Conservation (phyloP, 805 yeast species). For the Yarrowia keelungensis region DNA sequence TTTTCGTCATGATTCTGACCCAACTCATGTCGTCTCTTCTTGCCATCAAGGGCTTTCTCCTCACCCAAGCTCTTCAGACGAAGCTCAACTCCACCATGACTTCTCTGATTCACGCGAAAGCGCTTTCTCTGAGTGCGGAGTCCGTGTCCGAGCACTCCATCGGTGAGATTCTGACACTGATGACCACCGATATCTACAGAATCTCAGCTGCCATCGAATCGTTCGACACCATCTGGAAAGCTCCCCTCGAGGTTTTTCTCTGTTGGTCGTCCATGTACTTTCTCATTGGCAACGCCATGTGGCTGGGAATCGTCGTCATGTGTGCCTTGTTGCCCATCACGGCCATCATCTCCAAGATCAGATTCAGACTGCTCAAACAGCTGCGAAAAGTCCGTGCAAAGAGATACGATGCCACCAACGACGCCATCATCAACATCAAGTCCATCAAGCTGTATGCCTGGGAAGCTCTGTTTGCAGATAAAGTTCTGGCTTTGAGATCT, state of each 20-base stretch:
- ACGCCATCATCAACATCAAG: constrained; percentile 85
- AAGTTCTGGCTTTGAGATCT: constrained; percentile 81
- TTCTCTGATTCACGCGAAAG: constrained; percentile 72
- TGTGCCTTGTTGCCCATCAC: constrained; percentile 80
- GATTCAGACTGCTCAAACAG: constrained; percentile 50
- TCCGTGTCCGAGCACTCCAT: constrained; percentile 72
- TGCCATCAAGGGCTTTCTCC: constrained; percentile 78
- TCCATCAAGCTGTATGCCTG: constrained; percentile 93
- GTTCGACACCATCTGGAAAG: constrained; percentile 86
- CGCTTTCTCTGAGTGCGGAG: constrained; percentile 70
- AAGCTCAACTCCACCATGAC: constrained; percentile 63
- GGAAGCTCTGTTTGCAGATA: constrained; percentile 84
- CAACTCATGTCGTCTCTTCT: constrained; percentile 75
- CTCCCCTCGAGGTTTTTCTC: constrained; percentile 84
- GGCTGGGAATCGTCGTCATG: constrained; percentile 87
- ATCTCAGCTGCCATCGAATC: constrained; percentile 81
- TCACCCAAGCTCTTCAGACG: constrained; percentile 78
- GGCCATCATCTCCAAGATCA: constrained; percentile 67
- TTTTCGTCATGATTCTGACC: constrained; percentile 73
- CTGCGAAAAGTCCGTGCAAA: constrained; percentile 92
- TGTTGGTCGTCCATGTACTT: constrained; percentile 77
- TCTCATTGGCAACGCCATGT: constrained; percentile 83
- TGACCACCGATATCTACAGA: constrained; percentile 93
- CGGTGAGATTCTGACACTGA: constrained; percentile 91
- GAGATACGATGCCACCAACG: constrained; percentile 86